These are phyloP conservation scores for Basidioascus undulatus DNA, from an alignment of 768 basidiomycete genomes.

Conservation along the genomic window DNA sequence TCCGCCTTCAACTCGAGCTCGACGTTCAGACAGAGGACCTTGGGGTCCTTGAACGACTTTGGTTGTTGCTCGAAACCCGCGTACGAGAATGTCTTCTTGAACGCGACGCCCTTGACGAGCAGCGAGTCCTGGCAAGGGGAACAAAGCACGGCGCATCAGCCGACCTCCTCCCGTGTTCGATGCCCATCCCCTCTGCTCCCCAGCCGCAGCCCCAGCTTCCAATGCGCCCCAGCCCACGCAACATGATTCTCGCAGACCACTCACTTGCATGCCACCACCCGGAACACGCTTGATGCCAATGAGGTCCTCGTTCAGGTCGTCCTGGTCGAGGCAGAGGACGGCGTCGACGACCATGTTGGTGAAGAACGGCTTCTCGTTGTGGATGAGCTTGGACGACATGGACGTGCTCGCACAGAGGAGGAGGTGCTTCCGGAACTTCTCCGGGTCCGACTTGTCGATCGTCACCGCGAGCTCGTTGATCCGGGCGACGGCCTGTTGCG, in stretches of 20 bases:
- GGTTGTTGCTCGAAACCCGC: constrained; percentile 98
- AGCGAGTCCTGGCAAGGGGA: constrained; percentile 35
- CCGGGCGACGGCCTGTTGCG: constrained; percentile 45
- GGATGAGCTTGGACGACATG: constrained; percentile 99
- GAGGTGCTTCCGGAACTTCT: constrained; percentile 80
- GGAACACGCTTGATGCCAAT: constrained; percentile 88
- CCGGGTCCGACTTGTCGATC: constrained; percentile 70
- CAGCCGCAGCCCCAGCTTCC: no score
- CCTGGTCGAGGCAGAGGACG: constrained; percentile 71
- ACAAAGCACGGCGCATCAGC: no score
- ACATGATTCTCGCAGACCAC: no score
- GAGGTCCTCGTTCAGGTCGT: constrained; percentile 79
- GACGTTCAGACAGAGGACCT: constrained; percentile 83
- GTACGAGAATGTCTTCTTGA: constrained; percentile 99
- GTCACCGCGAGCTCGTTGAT: constrained; percentile 75
- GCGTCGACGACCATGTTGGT: constrained; percentile 97
- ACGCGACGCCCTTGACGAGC: constrained; percentile 71
- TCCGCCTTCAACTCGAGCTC: constrained; percentile 97
- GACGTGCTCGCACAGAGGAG: constrained; percentile 94
- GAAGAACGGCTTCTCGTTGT: constrained; percentile 97
- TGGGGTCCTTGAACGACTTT: constrained; percentile 66
- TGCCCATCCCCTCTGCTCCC: no score
- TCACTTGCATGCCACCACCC: constrained; percentile 72
- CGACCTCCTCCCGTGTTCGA: no score
- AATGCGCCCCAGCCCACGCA: no score